These are phyloP conservation scores for Bipolaris zeicola DNA, from an alignment of 2,329 filamentous ascomycete species.

Conservation along the genomic window DNA sequence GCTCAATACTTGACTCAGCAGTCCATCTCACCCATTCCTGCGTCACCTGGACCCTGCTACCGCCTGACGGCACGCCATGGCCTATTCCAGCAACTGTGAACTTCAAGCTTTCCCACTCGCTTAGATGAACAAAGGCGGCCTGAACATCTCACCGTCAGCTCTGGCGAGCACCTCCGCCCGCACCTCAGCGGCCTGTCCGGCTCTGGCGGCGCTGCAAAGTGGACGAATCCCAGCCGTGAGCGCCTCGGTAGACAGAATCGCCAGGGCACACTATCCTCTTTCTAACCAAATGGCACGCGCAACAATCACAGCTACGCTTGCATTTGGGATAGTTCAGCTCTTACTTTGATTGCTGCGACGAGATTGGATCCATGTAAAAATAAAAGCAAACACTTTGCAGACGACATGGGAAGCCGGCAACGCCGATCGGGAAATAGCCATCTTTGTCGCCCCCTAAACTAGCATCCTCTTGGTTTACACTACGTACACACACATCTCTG, in stretches of 20 bases:
- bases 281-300: not conserved
- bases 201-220: not conserved
- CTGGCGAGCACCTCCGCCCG: not conserved
- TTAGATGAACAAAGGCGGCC: not conserved
- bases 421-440: not conserved
- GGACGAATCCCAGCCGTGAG: not conserved
- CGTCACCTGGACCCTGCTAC: slow-evolving; percentile 25
- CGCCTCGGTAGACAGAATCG: not conserved
- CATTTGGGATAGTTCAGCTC: not conserved
- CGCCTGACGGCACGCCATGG: slow-evolving; percentile 11
- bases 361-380: not conserved
- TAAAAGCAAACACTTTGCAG: not conserved
- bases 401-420: not conserved
- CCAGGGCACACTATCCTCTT: not conserved
- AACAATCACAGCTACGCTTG: not conserved
- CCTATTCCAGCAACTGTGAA: slow-evolving; percentile 6
- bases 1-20: slow-evolving; percentile 38
- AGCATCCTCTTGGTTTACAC: not conserved
- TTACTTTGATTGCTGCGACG: not conserved
- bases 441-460: not conserved
- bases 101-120: slow-evolving; percentile 1
- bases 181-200: slow-evolving; percentile 5
- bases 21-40: slow-evolving; percentile 24
- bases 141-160: slow-evolving; percentile 7
- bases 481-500: not conserved